These are phyloP conservation scores for Mariannaea sp. DNA, from an alignment of 2,329 filamentous ascomycete species.

Conservation along the genomic window DNA sequence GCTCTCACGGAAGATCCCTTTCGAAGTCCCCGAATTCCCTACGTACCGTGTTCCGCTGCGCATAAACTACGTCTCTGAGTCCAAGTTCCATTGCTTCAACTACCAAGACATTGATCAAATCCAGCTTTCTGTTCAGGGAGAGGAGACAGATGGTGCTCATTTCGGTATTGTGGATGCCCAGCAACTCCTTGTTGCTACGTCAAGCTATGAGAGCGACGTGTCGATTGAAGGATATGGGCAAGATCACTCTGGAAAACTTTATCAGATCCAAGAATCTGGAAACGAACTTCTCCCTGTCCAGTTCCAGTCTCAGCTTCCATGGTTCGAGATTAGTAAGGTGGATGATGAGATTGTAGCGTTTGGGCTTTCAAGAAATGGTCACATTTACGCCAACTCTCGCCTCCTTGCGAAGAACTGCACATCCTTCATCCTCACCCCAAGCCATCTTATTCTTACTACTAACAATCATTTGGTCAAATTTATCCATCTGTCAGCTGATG, in stretches of 20 bases:
- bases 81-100: slow-evolving; percentile 40
- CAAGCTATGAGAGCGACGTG: slow-evolving; percentile 40
- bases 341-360: slow-evolving; percentile 53
- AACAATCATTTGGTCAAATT: slow-evolving; percentile 93
- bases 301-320: slow-evolving; percentile 56
- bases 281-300: slow-evolving; percentile 44
- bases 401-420: slow-evolving; percentile 86
- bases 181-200: slow-evolving; percentile 37
- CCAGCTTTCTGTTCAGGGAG: slow-evolving; percentile 32
- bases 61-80: slow-evolving; percentile 38
- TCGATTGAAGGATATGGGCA: slow-evolving; percentile 49
- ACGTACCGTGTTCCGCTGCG: slow-evolving; percentile 40
- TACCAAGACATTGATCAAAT: slow-evolving; percentile 36
- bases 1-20: slow-evolving; percentile 47
- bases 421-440: slow-evolving; percentile 80
- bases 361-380: slow-evolving; percentile 75
- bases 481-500: slow-evolving; percentile 71
- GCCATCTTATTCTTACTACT: slow-evolving; percentile 90
- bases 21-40: slow-evolving; percentile 37
- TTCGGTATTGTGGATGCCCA: slow-evolving; percentile 27
- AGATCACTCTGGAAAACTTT: slow-evolving; percentile 52
- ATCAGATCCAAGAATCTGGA: slow-evolving; percentile 42
- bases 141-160: slow-evolving; percentile 21
- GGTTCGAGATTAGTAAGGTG: slow-evolving; percentile 54
- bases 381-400: slow-evolving; percentile 76